Percentiles rank a stretch among this genome's conserved stretches.
Conservation (phyloP, 768 basidiomycete genomes). For the Boletus eberwhitei region DNA sequence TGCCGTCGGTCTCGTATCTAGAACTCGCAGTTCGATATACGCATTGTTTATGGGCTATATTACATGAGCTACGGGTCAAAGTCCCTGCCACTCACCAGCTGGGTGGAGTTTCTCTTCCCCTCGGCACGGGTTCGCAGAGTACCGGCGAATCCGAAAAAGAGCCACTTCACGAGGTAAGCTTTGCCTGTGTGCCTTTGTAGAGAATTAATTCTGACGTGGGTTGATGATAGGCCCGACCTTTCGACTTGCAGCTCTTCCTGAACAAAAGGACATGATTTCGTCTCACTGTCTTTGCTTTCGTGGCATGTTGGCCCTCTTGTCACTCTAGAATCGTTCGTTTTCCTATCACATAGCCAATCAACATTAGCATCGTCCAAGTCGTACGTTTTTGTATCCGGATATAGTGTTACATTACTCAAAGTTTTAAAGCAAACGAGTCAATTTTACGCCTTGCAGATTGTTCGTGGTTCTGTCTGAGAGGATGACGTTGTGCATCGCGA, state of each 20-base stretch:
- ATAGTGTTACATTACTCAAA: slow-evolving; percentile 28
- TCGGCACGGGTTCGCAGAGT: slow-evolving; percentile 23
- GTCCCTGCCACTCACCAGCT: slow-evolving; percentile 38
- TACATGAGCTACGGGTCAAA: slow-evolving; percentile 49
- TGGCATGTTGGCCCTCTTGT: not conserved
- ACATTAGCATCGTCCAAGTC: slow-evolving; percentile 16
- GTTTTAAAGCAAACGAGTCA: slow-evolving; percentile 15
- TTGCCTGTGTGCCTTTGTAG: not conserved
- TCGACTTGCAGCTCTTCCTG: slow-evolving; percentile 54
- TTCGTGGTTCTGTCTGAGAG: not conserved
- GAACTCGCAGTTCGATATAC: slow-evolving; percentile 69
- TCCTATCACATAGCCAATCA: slow-evolving; percentile 6
- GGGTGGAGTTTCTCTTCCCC: slow-evolving; percentile 47
- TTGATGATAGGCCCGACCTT: slow-evolving; percentile 41
- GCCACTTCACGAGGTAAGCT: slow-evolving; percentile 35
- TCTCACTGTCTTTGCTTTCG: not conserved
- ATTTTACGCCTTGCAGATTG: not conserved
- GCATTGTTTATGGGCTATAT: slow-evolving; percentile 53
- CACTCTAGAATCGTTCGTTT: not conserved
- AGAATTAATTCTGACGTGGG: not conserved
- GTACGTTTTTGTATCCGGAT: slow-evolving; percentile 14
- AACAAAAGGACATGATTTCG: slow-evolving; percentile 42
- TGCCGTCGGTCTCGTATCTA: slow-evolving; percentile 54
- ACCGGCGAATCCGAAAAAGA: slow-evolving; percentile 33
- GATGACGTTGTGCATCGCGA: not conserved